A percentile compares a stretch with the other conserved stretches of the same genome.
phyloP scores from a whole-genome alignment of 106 monocot species.

The Phalaenopsis equestris region DNA sequence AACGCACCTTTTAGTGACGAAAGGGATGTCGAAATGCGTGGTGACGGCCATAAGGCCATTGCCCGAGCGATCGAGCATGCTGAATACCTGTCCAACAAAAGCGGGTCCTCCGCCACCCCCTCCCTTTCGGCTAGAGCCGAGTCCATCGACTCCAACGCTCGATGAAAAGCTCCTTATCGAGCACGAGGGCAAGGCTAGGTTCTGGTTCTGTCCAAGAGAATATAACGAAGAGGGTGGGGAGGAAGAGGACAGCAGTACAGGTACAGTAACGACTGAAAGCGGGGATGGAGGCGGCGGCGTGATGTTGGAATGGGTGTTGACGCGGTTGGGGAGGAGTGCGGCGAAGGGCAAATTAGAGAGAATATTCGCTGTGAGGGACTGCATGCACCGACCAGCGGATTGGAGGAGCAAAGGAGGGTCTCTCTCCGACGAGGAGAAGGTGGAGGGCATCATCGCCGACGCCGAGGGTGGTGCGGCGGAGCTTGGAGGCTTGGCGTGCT shows the following conservation, averaged over 20 bases:
- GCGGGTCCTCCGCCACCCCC: constrained; percentile 49
- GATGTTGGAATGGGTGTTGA: neutral
- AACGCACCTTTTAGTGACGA: constrained; percentile 38
- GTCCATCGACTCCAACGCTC: constrained; percentile 46
- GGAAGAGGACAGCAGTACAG: constrained; percentile 13
- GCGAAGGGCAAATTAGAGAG: constrained; percentile 25
- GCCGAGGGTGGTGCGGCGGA: neutral
- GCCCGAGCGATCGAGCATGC: constrained; percentile 91
- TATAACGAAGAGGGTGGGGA: constrained; percentile 15
- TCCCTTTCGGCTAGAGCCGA: constrained; percentile 21
- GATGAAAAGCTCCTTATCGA: constrained; percentile 38
- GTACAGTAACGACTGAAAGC: constrained; percentile 8
- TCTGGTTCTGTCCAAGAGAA: constrained; percentile 8
- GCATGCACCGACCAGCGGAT: constrained; percentile 14
- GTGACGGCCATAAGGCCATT: constrained; percentile 89
- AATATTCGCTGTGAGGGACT: constrained; percentile 25
- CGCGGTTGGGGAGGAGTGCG: constrained; percentile 9
- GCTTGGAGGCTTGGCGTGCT: neutral
- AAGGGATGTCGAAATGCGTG: constrained; percentile 62
- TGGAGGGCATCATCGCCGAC: constrained; percentile 11
- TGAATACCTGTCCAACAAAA: constrained; percentile 95
- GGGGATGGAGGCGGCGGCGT: constrained; percentile 1
- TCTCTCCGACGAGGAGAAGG: constrained; percentile 12
- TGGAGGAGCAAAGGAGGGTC: constrained; percentile 6
- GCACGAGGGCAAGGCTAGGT: constrained; percentile 14